Conservation (phyloP, 2,329 filamentous ascomycete species). For the Fusarium sp. region DNA sequence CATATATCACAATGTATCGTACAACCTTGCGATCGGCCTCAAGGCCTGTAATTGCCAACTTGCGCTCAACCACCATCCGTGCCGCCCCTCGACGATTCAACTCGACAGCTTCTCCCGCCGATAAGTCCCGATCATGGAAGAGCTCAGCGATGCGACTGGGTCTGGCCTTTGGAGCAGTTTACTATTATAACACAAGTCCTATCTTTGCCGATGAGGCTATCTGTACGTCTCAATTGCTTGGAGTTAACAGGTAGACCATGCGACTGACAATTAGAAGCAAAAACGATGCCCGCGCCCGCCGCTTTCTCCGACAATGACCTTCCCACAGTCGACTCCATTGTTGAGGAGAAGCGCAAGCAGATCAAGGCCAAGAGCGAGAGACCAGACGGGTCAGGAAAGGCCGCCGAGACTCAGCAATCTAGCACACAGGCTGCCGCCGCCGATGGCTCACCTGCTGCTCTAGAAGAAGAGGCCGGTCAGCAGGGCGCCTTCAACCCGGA, state of each 20-base stretch:
- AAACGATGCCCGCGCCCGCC: slow-evolving; percentile 58
- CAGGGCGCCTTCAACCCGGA: slow-evolving; percentile 98
- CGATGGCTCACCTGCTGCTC: slow-evolving; percentile 60
- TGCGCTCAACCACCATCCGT: slow-evolving; percentile 57
- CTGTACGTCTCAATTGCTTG: slow-evolving; percentile 66
- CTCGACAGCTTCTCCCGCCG: slow-evolving; percentile 65
- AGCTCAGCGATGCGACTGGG: slow-evolving; percentile 79
- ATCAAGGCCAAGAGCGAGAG: slow-evolving; percentile 53
- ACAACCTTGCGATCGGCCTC: slow-evolving; percentile 63
- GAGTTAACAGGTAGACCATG: neutral
- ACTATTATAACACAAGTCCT: slow-evolving; percentile 93
- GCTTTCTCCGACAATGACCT: slow-evolving; percentile 69
- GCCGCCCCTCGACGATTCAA: slow-evolving; percentile 63
- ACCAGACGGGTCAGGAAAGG: slow-evolving; percentile 32
- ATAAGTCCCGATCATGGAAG: slow-evolving; percentile 86
- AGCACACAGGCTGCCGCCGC: slow-evolving; percentile 47
- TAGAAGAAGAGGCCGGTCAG: slow-evolving; percentile 85
- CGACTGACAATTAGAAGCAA: slow-evolving; percentile 43
- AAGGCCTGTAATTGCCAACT: slow-evolving; percentile 58
- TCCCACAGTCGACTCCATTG: slow-evolving; percentile 75
- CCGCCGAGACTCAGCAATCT: slow-evolving; percentile 47
- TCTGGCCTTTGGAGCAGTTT: slow-evolving; percentile 80
- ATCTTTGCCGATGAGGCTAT: slow-evolving; percentile 86
- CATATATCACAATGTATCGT: slow-evolving; percentile 63
- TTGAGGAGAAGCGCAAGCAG: slow-evolving; percentile 72